Conservation (phyloP, 495 filamentous ascomycete genomes). For the Mytilinidion resinicola region DNA sequence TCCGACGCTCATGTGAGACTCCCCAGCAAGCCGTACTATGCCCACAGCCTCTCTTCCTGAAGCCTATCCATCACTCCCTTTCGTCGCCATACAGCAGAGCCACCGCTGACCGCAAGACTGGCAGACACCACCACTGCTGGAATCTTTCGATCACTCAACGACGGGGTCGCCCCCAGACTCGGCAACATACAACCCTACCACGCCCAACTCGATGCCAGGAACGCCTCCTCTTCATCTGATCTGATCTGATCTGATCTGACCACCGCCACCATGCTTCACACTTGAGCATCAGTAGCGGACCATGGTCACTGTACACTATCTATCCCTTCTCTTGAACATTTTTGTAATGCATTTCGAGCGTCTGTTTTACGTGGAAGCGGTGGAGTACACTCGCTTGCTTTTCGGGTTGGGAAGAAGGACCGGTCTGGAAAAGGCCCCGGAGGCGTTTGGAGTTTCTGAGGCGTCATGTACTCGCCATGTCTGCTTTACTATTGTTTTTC, state of each 20-base stretch:
- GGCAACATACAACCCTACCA: constrained; percentile 51
- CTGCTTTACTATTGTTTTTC: neutral
- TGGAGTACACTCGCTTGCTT: constrained; percentile 3
- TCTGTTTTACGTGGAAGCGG: constrained; percentile 7
- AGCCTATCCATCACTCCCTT: constrained; percentile 11
- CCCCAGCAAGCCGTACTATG: constrained; percentile 33
- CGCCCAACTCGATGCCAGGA: constrained; percentile 61
- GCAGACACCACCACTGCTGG: constrained; percentile 81
- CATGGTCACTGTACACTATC: constrained; percentile 21
- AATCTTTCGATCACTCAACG: constrained; percentile 70
- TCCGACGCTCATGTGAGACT: constrained; percentile 65
- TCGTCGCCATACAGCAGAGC: constrained; percentile 19
- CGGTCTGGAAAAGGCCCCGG: constrained; percentile 9
- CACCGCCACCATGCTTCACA: neutral
- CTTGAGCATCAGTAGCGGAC: constrained; percentile 4
- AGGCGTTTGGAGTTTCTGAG: neutral
- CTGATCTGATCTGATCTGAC: constrained; percentile 7
- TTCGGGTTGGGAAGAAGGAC: constrained; percentile 8
- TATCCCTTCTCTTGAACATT: constrained; percentile 1
- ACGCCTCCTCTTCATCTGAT: constrained; percentile 48
- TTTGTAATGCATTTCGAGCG: constrained; percentile 27
- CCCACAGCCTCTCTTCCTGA: constrained; percentile 21
- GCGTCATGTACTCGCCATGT: neutral
- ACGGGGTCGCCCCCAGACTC: constrained; percentile 52
- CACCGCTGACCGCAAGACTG: constrained; percentile 26